Conservation (phyloP, 2,329 filamentous ascomycete species). For the Penicillium sp. region DNA sequence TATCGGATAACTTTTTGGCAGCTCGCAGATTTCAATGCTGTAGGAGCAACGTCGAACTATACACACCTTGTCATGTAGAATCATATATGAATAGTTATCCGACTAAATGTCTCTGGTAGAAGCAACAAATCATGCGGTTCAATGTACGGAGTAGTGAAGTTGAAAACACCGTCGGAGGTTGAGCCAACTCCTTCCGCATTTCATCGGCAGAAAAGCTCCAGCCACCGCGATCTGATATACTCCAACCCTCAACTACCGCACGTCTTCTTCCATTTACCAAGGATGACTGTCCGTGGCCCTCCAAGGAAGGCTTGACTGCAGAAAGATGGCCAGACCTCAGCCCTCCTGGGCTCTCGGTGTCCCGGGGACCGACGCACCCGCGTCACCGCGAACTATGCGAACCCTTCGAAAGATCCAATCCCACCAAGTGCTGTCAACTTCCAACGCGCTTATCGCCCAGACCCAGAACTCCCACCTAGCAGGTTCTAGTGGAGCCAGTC, state of each 20-base stretch:
- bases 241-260: background rate
- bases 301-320: constrained; percentile 12
- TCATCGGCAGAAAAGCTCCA: constrained; percentile 28
- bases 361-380: constrained; percentile 32
- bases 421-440: constrained; percentile 61
- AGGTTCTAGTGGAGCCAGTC: constrained; percentile 18
- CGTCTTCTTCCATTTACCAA: background rate
- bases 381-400: constrained; percentile 63
- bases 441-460: constrained; percentile 62
- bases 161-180: background rate
- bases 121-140: background rate
- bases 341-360: constrained; percentile 27
- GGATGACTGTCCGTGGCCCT: constrained; percentile 7
- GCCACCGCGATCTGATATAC: constrained; percentile 16
- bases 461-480: constrained; percentile 30
- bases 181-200: constrained; percentile 17
- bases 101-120: background rate
- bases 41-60: background rate
- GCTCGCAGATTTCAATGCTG: background rate
- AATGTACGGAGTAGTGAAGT: background rate
- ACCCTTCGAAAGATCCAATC: constrained; percentile 71
- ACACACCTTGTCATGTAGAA: background rate
- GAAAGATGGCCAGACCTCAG: constrained; percentile 22
- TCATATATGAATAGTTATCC: background rate
- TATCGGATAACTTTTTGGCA: constrained; percentile 4